Evolutionary conservation across 2,329 filamentous ascomycete species (phyloP), one percentile per base, ranked within the genome.

Genomic region (Cadophora sp.): DNA sequence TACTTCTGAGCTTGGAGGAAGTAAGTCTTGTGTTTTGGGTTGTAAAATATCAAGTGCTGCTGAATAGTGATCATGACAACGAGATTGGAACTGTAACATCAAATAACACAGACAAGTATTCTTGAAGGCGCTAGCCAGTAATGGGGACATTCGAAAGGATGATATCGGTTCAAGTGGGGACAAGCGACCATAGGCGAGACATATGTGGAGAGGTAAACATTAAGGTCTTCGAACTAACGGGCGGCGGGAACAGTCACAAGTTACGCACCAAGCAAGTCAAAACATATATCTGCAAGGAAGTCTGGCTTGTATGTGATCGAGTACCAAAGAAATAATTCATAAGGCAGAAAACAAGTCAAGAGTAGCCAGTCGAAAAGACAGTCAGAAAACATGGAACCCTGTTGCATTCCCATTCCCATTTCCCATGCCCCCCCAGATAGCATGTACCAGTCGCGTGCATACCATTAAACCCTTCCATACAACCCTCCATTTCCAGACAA

Each of bases 341-440:
- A 59, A 40, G 43, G 56, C 56, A 24, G 34, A 59, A 59, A 43
- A 59, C 34, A 59, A 59, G 40, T 19, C 37, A 43, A 59, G 37
- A 27, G 22, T 19, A 61, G 61, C 55, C 34, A 43, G 51, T 62
- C 68, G 58, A n/a, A 58, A 64, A 61, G 64, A 62, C 16, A 29
- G 59, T 37, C 55, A 66, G 55, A 68, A n/a, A 63, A 48, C 34
- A 64, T 56, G 65, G 58, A 51, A 48, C 46, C 59, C 24, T 46
- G 40, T 66, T 24, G 46, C 64, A 43, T 29, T 56, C 65, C 59
- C 48, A 48, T 58, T 62, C 48, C 65, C 50, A 66, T 37, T 55
- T 53, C 69, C n/a, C n/a, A n/a, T n/a, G n/a, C n/a, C n/a, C n/a
- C 65, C 43, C 68, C 62, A 67, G n/a, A 68, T 65, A 67, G 66